A percentile compares a stretch with the other conserved stretches of the same genome.
phyloP scores from a whole-genome alignment of 2,329 filamentous ascomycete species.

The Neofusicoccum sp. region DNA sequence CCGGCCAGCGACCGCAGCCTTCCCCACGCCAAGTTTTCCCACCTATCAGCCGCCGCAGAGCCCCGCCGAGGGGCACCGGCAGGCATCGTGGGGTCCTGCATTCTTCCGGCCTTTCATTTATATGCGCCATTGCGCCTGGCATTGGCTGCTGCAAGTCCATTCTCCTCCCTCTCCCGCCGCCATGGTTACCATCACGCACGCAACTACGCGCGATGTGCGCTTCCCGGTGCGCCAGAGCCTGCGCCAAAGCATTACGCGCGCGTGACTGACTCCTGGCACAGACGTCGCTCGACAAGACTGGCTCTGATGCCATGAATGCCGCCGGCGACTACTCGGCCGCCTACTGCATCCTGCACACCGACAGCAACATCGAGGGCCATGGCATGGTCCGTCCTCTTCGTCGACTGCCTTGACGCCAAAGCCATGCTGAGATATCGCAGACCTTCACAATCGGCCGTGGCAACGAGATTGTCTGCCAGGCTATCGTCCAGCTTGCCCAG shows the following conservation, averaged over 20 bases:
- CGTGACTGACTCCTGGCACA: conserved; percentile 25
- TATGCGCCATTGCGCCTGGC: conserved; percentile 1
- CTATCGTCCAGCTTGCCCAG: conserved; percentile 74
- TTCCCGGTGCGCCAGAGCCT: conserved; percentile 42
- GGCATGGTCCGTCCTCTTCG: conserved; percentile 62
- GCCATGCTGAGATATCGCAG: conserved; percentile 26
- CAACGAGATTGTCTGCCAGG: conserved; percentile 87
- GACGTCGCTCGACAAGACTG: conserved; percentile 95
- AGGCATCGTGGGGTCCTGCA: conserved; percentile 14
- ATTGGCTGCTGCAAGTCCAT: neutral
- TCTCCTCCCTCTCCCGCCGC: neutral
- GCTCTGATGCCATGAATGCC: conserved; percentile 94
- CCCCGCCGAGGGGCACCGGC: conserved; percentile 15
- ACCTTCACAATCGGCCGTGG: conserved; percentile 84
- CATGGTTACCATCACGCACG: conserved; percentile 49
- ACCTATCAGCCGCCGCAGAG: conserved; percentile 13
- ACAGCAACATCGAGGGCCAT: conserved; percentile 68
- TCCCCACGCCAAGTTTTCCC: conserved; percentile 17
- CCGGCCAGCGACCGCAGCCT: neutral
- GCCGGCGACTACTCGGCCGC: conserved; percentile 89
- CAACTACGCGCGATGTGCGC: conserved; percentile 49
- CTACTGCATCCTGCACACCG: conserved; percentile 88
- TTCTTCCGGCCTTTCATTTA: conserved; percentile 13
- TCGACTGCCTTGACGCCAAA: neutral
- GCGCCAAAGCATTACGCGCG: neutral